A percentile compares a stretch with the other conserved stretches of the same genome.
These are phyloP conservation scores for Candida mesenterica DNA, from an alignment of 1,139 yeast genomes.

Conservation along the genomic window DNA sequence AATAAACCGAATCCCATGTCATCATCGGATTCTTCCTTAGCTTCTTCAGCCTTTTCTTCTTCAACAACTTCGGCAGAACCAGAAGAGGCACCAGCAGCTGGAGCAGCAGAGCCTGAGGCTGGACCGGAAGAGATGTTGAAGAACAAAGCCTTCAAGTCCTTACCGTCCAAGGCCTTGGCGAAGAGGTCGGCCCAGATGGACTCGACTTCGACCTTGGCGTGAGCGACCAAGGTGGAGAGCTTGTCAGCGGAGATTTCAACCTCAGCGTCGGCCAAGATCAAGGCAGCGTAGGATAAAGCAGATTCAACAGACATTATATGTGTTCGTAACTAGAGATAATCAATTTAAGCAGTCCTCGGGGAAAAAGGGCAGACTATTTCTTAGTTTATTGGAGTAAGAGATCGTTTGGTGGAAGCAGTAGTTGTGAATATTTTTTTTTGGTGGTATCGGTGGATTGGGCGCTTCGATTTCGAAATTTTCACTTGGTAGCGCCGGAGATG, in stretches of 20 bases:
- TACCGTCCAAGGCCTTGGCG: conserved; percentile 97
- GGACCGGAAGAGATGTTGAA: conserved; percentile 67
- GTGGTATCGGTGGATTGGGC: background rate
- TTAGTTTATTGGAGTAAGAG: conserved; percentile 16
- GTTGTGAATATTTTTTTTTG: conserved; percentile 5
- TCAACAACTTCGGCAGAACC: conserved; percentile 56
- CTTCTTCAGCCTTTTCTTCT: conserved; percentile 44
- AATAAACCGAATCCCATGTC: conserved; percentile 81
- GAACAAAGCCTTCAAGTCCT: conserved; percentile 88
- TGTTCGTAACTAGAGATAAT: conserved; percentile 24
- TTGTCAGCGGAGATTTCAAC: conserved; percentile 93
- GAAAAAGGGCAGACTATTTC: conserved; percentile 27
- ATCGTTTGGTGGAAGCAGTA: conserved; percentile 3
- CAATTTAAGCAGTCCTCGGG: conserved; percentile 19
- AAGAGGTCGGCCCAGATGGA: conserved; percentile 90
- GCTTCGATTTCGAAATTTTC: conserved; percentile 6
- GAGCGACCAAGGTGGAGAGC: conserved; percentile 69
- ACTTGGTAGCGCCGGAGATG: conserved; percentile 9
- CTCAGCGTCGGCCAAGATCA: conserved; percentile 97
- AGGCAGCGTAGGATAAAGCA: conserved; percentile 87
- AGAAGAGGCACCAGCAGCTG: conserved; percentile 61
- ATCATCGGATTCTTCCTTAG: conserved; percentile 68
- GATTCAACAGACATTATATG: conserved; percentile 52
- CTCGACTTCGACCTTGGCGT: conserved; percentile 64
- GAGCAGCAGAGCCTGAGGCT: conserved; percentile 40